Evolutionary conservation across 345 rosid genomes (phyloP).

Genomic region (Psidium friedrichsthalianum): DNA sequence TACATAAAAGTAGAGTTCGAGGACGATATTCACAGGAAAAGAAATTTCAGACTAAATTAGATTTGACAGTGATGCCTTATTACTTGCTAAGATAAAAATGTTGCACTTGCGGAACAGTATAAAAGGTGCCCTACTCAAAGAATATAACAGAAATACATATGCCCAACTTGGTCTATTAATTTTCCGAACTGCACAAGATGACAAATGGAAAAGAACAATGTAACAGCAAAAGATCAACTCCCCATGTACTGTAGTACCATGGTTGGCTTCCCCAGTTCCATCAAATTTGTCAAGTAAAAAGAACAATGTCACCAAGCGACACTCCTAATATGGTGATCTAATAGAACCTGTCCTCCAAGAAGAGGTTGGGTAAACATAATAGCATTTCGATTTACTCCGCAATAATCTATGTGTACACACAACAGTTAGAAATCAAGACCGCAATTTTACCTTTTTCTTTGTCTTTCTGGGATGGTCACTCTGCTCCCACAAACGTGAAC

Average conservation of each 20-base stretch:
- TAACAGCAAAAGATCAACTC: background rate
- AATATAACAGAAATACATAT: background rate
- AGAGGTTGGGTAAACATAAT: background rate
- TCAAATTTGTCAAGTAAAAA: background rate
- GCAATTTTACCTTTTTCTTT: background rate
- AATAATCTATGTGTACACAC: background rate
- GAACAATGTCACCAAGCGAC: background rate
- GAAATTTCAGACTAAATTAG: background rate
- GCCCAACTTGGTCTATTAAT: background rate
- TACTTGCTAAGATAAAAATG: background rate
- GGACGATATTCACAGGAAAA: background rate
- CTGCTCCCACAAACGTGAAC: background rate
- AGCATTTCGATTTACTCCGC: background rate
- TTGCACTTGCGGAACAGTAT: background rate
- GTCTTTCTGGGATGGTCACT: background rate
- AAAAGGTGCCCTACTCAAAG: background rate
- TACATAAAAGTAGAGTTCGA: background rate
- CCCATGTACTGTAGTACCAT: background rate
- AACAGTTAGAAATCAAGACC: background rate
- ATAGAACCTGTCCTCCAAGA: background rate
- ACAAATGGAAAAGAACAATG: background rate
- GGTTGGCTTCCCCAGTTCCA: background rate
- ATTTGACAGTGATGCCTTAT: background rate
- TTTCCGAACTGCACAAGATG: background rate
- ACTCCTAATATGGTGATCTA: background rate